Evolutionary conservation across 768 basidiomycete genomes (phyloP).

Genomic region (Suillus clintonianus): DNA sequence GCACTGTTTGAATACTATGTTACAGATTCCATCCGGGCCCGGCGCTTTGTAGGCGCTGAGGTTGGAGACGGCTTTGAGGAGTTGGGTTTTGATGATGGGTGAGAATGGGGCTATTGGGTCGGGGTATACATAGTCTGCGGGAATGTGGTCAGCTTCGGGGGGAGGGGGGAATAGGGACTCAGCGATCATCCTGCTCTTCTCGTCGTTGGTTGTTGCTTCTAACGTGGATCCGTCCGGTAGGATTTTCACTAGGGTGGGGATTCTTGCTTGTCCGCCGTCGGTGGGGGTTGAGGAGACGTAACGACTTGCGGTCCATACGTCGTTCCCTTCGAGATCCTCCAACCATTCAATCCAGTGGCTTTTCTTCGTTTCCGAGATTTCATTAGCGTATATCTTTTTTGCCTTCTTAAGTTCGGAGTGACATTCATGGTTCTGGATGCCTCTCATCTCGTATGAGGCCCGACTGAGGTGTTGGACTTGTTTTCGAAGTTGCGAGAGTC

Average conservation of each 20-base stretch:
- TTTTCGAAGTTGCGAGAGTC: too few relatives aligned
- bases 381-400: too few relatives aligned
- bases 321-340: constrained; percentile 10
- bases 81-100: neutral
- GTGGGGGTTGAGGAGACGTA: constrained; percentile 2
- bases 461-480: constrained; percentile 3
- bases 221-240: neutral
- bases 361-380: constrained; percentile 7
- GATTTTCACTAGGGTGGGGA: constrained; percentile 5
- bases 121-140: constrained; percentile 8
- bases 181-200: constrained; percentile 19
- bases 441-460: too few relatives aligned
- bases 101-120: neutral
- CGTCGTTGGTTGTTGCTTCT: constrained; percentile 12
- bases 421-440: too few relatives aligned
- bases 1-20: constrained; percentile 18
- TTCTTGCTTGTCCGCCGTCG: constrained; percentile 1
- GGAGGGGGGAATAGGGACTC: constrained; percentile 26
- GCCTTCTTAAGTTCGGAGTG: too few relatives aligned
- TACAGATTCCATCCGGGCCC: constrained; percentile 28
- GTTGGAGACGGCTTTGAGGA: too few relatives aligned
- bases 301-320: constrained; percentile 19
- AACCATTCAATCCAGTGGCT: constrained; percentile 22
- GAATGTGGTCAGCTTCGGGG: neutral
- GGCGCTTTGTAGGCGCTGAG: constrained; percentile 17